These are phyloP conservation scores for Speleostelium caveatum DNA, from an alignment of 78 protist species.

Conservation along the genomic window DNA sequence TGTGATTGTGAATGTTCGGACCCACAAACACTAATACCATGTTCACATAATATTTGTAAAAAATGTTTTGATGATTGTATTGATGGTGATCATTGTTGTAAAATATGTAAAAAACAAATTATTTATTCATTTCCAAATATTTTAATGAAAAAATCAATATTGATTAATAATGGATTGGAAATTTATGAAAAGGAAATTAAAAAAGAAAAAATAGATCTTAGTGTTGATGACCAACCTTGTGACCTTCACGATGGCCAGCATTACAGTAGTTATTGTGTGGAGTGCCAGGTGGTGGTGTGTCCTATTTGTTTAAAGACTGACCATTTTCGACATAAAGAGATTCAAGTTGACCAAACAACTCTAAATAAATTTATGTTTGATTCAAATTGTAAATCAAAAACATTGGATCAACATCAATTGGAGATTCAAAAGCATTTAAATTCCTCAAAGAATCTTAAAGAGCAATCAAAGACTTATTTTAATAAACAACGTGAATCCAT, in stretches of 20 bases:
- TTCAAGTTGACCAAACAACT: constrained; percentile 13
- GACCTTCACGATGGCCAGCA: background rate
- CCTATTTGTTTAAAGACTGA: background rate
- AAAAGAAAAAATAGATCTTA: background rate
- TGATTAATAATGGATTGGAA: too few species aligned
- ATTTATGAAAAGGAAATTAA: too few species aligned
- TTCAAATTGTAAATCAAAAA: background rate
- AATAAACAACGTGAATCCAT: background rate
- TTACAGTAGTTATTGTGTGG: background rate
- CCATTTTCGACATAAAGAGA: constrained; percentile 1
- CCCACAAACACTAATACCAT: background rate
- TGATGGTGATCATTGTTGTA: too few species aligned
- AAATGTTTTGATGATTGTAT: background rate
- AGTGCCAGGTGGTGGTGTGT: background rate
- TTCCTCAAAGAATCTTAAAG: background rate
- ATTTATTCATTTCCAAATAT: too few species aligned
- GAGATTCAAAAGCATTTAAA: background rate
- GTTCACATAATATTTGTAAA: background rate
- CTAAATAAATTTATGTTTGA: constrained; percentile 3
- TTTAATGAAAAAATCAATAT: too few species aligned
- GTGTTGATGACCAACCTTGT: background rate
- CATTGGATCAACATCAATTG: background rate
- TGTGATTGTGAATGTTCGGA: background rate
- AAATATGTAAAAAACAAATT: background rate
- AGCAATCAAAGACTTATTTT: background rate